Conservation (phyloP, 1,284 basidiomycete genomes). For the Leccinum subrobustum region DNA sequence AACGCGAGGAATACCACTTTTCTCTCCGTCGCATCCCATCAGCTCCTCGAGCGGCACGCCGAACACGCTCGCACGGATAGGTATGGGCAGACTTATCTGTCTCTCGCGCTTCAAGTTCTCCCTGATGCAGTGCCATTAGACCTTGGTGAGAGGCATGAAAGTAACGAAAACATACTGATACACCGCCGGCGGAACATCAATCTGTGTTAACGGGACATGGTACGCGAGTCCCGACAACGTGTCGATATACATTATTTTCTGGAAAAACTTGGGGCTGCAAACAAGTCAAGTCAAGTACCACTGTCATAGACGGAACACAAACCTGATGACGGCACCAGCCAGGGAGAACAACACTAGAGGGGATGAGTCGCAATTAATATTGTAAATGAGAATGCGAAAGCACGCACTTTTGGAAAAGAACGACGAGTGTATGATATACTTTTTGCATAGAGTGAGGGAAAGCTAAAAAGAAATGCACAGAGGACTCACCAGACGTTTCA, state of each 20-base stretch:
- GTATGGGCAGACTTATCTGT: slow-evolving; percentile 61
- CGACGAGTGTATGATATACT: slow-evolving; percentile 85
- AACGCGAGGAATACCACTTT: slow-evolving; percentile 74
- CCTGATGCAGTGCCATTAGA: slow-evolving; percentile 35
- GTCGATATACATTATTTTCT: slow-evolving; percentile 73
- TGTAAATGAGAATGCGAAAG: neutral
- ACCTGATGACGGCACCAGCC: slow-evolving; percentile 83
- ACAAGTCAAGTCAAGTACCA: neutral
- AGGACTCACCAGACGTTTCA: slow-evolving; percentile 69
- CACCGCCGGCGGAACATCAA: slow-evolving; percentile 79
- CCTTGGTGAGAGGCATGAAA: neutral
- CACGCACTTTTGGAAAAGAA: slow-evolving; percentile 82
- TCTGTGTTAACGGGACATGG: slow-evolving; percentile 77
- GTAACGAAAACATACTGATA: slow-evolving; percentile 55
- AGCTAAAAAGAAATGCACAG: neutral
- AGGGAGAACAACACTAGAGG: slow-evolving; percentile 76
- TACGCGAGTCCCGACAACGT: slow-evolving; percentile 75
- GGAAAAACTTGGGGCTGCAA: slow-evolving; percentile 79
- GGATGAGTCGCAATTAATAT: neutral
- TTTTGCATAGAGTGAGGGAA: slow-evolving; percentile 8
- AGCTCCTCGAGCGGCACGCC: slow-evolving; percentile 76
- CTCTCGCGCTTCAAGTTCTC: slow-evolving; percentile 74
- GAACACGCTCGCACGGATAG: slow-evolving; percentile 62
- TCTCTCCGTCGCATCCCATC: slow-evolving; percentile 82
- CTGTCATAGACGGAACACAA: slow-evolving; percentile 7